A percentile compares a stretch with the other conserved stretches of the same genome.
These are phyloP conservation scores for Psilocybe subaeruginosa DNA, from an alignment of 768 basidiomycete genomes.

Conservation along the genomic window DNA sequence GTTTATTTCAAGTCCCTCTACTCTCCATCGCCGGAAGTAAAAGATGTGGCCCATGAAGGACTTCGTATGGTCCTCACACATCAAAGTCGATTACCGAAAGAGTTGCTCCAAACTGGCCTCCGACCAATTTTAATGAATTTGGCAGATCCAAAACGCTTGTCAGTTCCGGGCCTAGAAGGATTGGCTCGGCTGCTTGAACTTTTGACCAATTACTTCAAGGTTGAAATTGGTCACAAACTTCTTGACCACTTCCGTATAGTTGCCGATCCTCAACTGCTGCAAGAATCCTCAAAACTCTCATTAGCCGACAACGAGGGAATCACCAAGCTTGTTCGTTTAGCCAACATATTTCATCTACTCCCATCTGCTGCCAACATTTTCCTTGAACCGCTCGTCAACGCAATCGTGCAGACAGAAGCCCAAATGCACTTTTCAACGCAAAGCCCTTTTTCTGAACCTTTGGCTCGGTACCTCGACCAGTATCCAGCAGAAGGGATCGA, in stretches of 20 bases:
- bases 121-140: conserved; percentile 98
- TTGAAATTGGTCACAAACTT: conserved; percentile 97
- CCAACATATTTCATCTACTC: conserved; percentile 96
- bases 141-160: conserved; percentile 92
- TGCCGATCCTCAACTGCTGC: conserved; percentile 85
- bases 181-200: conserved; percentile 92
- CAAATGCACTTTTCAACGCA: conserved; percentile 87
- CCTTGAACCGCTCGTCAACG: conserved; percentile 82
- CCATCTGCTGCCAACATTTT: conserved; percentile 94
- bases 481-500: conserved; percentile 86
- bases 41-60: conserved; percentile 94
- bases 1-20: conserved; percentile 99
- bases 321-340: conserved; percentile 89
- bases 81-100: conserved; percentile 92
- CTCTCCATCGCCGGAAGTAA: conserved; percentile 87
- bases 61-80: conserved; percentile 86
- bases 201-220: conserved; percentile 98
- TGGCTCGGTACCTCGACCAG: conserved; percentile 89
- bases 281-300: conserved; percentile 77
- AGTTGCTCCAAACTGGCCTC: conserved; percentile 91
- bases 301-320: conserved; percentile 89
- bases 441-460: conserved; percentile 91
- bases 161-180: conserved; percentile 90
- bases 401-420: conserved; percentile 90
- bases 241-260: conserved; percentile 95